Evolutionary conservation across 1,284 basidiomycete genomes (phyloP), one percentile per base, ranked within the genome.

Genomic region (Ustilago trichophora): DNA sequence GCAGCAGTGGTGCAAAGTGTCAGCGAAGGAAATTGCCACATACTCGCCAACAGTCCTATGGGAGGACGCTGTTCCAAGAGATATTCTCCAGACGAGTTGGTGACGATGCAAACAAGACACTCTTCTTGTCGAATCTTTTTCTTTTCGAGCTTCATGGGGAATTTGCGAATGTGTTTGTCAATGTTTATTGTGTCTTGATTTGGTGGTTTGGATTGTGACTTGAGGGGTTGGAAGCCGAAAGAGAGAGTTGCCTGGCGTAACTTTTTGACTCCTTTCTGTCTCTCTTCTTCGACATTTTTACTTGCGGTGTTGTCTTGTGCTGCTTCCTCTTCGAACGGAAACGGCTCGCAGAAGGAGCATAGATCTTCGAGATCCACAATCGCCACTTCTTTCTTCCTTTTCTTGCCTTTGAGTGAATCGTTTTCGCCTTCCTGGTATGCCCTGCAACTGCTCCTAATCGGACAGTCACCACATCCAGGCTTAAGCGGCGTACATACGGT

Each of bases 91-190:
- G 16, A 24, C 6, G 3, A 33, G 21, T 3, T 44, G 38, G 27
- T 13, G 16, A 96, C 83, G 16, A 93, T 87, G 75, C 88, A 90
- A 18, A 97, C 92, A 7, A 89, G 85, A 76, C 93, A 92, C 32
- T 91, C 83, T 79, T 98, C 94, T 75, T 91, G 88, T 33, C 92
- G 85, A 3, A 89, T 87, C 75, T 89, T 91, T 83, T 93, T 94
- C 72, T 90, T 90, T 54, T 88, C 87, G 11, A 86, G 87, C 76
- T 90, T 91, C 90, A 96, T 92, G 0, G 95, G 95, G 80, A 90
- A 97, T 16, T 87, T 83, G 9, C 87, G 89, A 25, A 92, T 90
- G 57, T 73, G 66, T 18, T 37, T 47, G 44, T 68, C 70, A 22
- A 64, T n/a, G n/a, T n/a, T n/a, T n/a, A n/a, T n/a, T n/a, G n/a